Conservation (phyloP, 352 stramenopile genomes). For the Thalassiosira ordinaria region DNA sequence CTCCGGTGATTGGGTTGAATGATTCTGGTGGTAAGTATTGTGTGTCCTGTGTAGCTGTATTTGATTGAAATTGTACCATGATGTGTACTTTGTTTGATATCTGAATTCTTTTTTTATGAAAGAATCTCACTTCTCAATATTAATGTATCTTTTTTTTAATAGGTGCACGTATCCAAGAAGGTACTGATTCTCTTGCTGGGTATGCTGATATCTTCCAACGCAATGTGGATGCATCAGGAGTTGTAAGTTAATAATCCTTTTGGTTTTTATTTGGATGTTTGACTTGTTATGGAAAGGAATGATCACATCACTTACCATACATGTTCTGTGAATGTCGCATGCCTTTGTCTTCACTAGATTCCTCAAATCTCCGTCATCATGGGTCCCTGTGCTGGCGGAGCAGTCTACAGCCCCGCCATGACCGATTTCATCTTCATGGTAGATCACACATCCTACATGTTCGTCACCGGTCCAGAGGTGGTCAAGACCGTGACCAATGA, state of each 20-base stretch:
- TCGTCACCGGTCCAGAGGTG: conserved; percentile 97
- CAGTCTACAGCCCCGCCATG: conserved; percentile 96
- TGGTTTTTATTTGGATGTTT: no score
- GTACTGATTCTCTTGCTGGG: conserved; percentile 94
- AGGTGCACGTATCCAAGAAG: conserved; percentile 96
- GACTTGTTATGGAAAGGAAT: no score
- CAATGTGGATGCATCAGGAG: conserved; percentile 94
- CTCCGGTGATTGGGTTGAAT: conserved; percentile 97
- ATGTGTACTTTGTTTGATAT: not conserved
- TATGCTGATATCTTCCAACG: conserved; percentile 99
- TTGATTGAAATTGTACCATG: not conserved
- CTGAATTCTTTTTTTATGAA: no score
- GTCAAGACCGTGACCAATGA: conserved; percentile 98
- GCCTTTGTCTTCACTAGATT: no score
- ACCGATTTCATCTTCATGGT: conserved; percentile 99
- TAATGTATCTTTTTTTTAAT: not conserved
- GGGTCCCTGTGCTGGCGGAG: conserved; percentile 95
- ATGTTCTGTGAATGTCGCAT: no score
- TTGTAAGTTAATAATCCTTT: conserved; percentile 33
- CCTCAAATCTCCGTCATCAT: conserved; percentile 98
- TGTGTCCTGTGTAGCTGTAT: no score
- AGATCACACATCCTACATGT: conserved; percentile 97
- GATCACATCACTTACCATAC: no score
- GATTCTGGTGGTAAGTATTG: conserved; percentile 91
- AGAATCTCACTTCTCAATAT: not conserved